phyloP scores from a whole-genome alignment of 805 yeast species.

The Candida methanosorbosa region DNA sequence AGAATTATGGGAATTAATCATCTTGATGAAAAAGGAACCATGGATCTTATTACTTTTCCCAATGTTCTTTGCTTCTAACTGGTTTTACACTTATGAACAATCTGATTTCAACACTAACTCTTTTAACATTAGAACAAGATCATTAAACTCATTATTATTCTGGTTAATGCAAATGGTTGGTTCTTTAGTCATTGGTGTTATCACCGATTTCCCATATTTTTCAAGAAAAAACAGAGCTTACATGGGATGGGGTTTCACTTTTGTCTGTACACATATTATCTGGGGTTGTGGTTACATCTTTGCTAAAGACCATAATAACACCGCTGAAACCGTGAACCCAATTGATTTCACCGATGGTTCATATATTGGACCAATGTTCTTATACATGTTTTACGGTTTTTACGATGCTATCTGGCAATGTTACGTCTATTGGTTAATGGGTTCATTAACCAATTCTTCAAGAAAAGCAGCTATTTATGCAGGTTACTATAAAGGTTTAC shows the following conservation, averaged over 20 bases:
- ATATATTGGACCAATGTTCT: conserved; percentile 52
- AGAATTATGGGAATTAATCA: conserved; percentile 24
- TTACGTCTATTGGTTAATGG: conserved; percentile 49
- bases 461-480: conserved; percentile 48
- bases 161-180: conserved; percentile 57
- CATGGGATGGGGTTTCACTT: conserved; percentile 33
- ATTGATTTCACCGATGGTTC: conserved; percentile 38
- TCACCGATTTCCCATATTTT: conserved; percentile 35
- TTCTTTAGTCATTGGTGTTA: conserved; percentile 37
- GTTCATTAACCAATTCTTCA: conserved; percentile 49
- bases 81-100: conserved; percentile 61
- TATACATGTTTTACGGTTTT: conserved; percentile 54
- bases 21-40: conserved; percentile 12
- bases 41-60: conserved; percentile 44
- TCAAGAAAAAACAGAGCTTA: conserved; percentile 37
- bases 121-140: conserved; percentile 51
- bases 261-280: conserved; percentile 35
- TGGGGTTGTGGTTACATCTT: conserved; percentile 55
- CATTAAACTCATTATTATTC: conserved; percentile 51
- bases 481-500: conserved; percentile 56
- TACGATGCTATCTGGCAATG: conserved; percentile 56
- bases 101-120: conserved; percentile 47
- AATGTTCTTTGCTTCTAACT: conserved; percentile 54
- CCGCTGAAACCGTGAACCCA: conserved; percentile 19
- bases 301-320: conserved; percentile 4